Evolutionary conservation across 2,329 filamentous ascomycete genomes (phyloP).

Genomic region (Fusarium chlamydosporum): DNA sequence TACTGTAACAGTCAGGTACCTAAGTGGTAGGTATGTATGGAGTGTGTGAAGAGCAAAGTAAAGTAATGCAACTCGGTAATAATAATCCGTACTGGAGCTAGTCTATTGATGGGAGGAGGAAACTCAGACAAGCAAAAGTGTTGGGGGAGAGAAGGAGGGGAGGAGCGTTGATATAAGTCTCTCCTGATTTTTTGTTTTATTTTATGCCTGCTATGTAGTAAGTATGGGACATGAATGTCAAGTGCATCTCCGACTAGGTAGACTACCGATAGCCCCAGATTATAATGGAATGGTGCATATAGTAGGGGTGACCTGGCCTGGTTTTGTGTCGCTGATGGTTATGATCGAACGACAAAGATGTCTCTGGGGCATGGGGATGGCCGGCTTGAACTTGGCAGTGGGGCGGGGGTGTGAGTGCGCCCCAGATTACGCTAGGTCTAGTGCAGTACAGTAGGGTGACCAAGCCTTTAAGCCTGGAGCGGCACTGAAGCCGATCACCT

Average conservation of each 20-base stretch:
- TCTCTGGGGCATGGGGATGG: conserved; percentile 19
- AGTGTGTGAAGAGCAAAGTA: background rate
- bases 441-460: too few relatives aligned
- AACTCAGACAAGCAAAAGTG: conserved; percentile 23
- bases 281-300: background rate
- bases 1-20: background rate
- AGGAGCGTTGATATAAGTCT: conserved; percentile 36
- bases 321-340: conserved; percentile 12
- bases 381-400: conserved; percentile 21
- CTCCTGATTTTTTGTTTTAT: conserved; percentile 16
- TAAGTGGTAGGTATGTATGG: background rate
- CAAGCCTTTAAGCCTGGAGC: too few relatives aligned
- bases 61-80: conserved; percentile 31
- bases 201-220: background rate
- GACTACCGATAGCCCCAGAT: conserved; percentile 7
- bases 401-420: conserved; percentile 44
- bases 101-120: conserved; percentile 39
- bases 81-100: conserved; percentile 38
- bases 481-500: conserved; percentile 39
- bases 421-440: conserved; percentile 7
- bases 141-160: conserved; percentile 30
- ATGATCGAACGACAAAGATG: conserved; percentile 42
- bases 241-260: conserved; percentile 12
- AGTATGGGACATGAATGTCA: background rate
- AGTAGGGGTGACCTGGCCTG: conserved; percentile 26